Evolutionary conservation across 495 filamentous ascomycete genomes (phyloP).

Genomic region (Penicillium silybi): DNA sequence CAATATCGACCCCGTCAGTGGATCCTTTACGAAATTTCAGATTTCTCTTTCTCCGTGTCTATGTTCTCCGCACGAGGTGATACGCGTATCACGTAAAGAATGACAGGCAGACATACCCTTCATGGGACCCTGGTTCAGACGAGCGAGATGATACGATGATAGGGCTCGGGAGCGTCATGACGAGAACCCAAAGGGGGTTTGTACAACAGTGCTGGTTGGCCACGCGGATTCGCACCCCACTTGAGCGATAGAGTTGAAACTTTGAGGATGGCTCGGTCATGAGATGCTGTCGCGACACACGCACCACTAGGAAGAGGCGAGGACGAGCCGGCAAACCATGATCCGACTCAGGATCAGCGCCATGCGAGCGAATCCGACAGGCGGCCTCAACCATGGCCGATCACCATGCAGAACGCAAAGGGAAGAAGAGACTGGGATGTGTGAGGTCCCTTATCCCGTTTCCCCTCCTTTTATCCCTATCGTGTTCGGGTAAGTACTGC

Average conservation of each 20-base stretch:
- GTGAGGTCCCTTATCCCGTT: not conserved
- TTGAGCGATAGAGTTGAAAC: conserved; percentile 1
- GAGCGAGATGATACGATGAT: conserved; percentile 15
- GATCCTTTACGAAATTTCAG: not conserved
- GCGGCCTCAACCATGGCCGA: conserved; percentile 5
- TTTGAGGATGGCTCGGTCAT: conserved; percentile 17
- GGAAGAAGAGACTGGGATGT: not conserved
- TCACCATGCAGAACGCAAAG: conserved; percentile 6
- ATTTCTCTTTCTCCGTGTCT: not conserved
- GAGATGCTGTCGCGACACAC: not conserved
- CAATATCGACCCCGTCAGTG: not conserved
- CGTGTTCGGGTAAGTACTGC: not conserved
- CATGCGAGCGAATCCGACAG: conserved; percentile 8
- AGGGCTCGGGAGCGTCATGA: conserved; percentile 1
- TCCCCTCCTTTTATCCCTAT: not conserved
- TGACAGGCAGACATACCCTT: not conserved
- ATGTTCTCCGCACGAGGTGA: conserved; percentile 1
- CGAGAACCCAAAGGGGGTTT: conserved; percentile 7
- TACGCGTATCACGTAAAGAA: conserved; percentile 14
- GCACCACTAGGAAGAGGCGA: conserved; percentile 1
- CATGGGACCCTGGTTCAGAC: not conserved
- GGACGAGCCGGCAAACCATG: not conserved
- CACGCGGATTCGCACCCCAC: conserved; percentile 25
- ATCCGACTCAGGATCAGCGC: conserved; percentile 7
- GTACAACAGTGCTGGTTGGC: conserved; percentile 17